Conservation (phyloP, 768 basidiomycete species). For the Clathrus columnatus region DNA sequence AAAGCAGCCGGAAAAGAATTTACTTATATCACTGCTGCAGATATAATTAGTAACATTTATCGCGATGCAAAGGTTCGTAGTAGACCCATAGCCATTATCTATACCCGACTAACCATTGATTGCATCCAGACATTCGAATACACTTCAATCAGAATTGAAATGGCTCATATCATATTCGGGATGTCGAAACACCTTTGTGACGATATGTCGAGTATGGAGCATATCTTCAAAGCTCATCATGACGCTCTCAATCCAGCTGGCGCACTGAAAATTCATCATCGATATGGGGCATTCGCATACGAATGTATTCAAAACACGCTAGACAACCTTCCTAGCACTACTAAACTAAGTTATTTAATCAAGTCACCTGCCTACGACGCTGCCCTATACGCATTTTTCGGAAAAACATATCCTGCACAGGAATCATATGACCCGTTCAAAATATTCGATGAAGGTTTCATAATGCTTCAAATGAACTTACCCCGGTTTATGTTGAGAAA, state of each 20-base stretch:
- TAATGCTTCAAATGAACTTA: slow-evolving; percentile 11
- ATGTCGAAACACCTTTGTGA: background rate
- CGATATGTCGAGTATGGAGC: slow-evolving; percentile 4
- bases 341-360: slow-evolving; percentile 11
- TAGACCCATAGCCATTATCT: background rate
- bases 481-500: slow-evolving; percentile 15
- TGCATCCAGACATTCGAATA: slow-evolving; percentile 14
- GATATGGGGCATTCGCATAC: slow-evolving; percentile 10
- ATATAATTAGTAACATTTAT: slow-evolving; percentile 15
- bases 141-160: slow-evolving; percentile 9
- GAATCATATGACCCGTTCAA: slow-evolving; percentile 12
- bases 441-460: slow-evolving; percentile 18
- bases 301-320: slow-evolving; percentile 4
- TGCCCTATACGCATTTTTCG: slow-evolving; percentile 16
- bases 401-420: slow-evolving; percentile 14
- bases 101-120: background rate
- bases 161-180: slow-evolving; percentile 15
- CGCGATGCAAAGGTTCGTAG: slow-evolving; percentile 13
- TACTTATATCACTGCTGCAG: slow-evolving; percentile 18
- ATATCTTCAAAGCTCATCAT: slow-evolving; percentile 13
- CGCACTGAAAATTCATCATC: slow-evolving; percentile 8
- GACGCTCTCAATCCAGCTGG: slow-evolving; percentile 10
- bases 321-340: background rate
- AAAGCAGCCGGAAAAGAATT: slow-evolving; percentile 14
- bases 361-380: slow-evolving; percentile 15